phyloP scores from a whole-genome alignment of 2,329 filamentous ascomycete species.

The Aphanoascus verrucosus region DNA sequence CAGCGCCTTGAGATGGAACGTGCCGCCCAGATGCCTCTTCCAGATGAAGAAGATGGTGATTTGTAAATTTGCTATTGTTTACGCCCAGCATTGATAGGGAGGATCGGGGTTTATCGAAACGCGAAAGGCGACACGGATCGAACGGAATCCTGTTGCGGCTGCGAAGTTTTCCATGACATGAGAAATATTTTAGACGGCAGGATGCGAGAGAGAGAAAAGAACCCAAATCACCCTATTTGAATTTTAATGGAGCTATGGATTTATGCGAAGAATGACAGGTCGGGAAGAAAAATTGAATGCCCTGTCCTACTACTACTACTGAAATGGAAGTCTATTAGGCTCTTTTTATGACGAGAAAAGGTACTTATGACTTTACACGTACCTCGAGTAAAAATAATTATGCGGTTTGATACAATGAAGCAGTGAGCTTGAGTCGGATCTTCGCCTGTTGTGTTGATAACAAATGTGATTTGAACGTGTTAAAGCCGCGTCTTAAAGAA shows the following conservation, averaged over 20 bases:
- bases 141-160: neutral
- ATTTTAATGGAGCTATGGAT: slow-evolving; percentile 11
- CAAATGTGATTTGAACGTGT: too few relatives aligned
- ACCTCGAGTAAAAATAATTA: too few relatives aligned
- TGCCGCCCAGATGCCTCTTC: slow-evolving; percentile 73
- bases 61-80: slow-evolving; percentile 30
- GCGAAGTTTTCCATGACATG: slow-evolving; percentile 3
- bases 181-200: slow-evolving; percentile 12
- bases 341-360: neutral
- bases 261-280: slow-evolving; percentile 9
- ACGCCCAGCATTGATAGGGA: neutral
- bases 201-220: slow-evolving; percentile 5
- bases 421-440: too few relatives aligned
- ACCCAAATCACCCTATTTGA: slow-evolving; percentile 10
- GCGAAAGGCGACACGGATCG: neutral
- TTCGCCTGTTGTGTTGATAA: too few relatives aligned
- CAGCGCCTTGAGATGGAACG: slow-evolving; percentile 82
- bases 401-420: too few relatives aligned
- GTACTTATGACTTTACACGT: neutral
- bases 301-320: neutral
- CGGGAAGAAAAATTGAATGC: slow-evolving; percentile 2
- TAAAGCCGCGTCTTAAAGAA: too few relatives aligned
- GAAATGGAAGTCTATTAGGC: neutral
- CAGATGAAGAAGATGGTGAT: slow-evolving; percentile 78
- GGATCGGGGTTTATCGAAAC: neutral